Conservation (phyloP, 495 filamentous ascomycete genomes). For the Lasiosphaeria miniovina region DNA sequence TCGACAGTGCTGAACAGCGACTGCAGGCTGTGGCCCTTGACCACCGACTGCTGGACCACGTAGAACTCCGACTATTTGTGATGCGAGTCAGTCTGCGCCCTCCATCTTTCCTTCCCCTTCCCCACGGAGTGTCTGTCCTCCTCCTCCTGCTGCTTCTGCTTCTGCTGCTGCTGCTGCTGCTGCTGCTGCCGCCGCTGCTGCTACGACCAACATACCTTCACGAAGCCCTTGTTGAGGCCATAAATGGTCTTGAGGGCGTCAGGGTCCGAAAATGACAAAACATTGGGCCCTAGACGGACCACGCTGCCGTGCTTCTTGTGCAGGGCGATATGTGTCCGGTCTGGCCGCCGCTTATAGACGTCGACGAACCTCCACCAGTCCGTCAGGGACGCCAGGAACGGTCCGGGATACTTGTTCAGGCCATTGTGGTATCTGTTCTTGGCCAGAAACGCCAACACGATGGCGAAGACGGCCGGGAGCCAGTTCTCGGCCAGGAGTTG, state of each 20-base stretch:
- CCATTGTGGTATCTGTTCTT: slow-evolving; percentile 57
- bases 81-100: too few relatives aligned
- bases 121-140: too few relatives aligned
- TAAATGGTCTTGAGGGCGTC: slow-evolving; percentile 71
- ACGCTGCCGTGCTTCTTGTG: slow-evolving; percentile 71
- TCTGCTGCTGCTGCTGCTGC: too few relatives aligned
- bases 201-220: slow-evolving; percentile 53
- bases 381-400: slow-evolving; percentile 63
- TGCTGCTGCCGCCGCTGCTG: background rate
- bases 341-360: slow-evolving; percentile 58
- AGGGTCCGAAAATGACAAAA: slow-evolving; percentile 64
- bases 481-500: slow-evolving; percentile 45
- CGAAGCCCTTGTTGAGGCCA: slow-evolving; percentile 77
- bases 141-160: too few relatives aligned
- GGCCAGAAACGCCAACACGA: slow-evolving; percentile 43
- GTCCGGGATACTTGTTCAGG: slow-evolving; percentile 64
- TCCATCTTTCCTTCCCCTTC: background rate
- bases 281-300: slow-evolving; percentile 66
- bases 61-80: slow-evolving; percentile 63
- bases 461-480: slow-evolving; percentile 36
- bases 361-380: slow-evolving; percentile 68
- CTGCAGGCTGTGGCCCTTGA: slow-evolving; percentile 60
- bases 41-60: slow-evolving; percentile 61
- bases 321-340: slow-evolving; percentile 62
- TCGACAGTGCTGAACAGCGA: slow-evolving; percentile 79